phyloP scores from a whole-genome alignment of 2,329 filamentous ascomycete genomes.

The Fusarium robinianum region DNA sequence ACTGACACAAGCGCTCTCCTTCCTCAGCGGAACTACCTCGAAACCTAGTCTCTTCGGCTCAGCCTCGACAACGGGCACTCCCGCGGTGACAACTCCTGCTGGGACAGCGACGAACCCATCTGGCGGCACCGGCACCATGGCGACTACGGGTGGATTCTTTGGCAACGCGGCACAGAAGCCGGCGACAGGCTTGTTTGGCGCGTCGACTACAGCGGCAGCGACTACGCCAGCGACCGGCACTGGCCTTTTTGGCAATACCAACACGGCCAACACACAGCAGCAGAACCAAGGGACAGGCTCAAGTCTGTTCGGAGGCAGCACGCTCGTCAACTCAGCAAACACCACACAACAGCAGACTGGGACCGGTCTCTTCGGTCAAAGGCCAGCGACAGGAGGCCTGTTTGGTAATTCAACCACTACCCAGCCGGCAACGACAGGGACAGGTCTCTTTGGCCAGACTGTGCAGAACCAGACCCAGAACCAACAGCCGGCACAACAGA shows the following conservation, averaged over 20 bases:
- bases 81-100: conserved; percentile 35
- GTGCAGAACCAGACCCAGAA: conserved; percentile 26
- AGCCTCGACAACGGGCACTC: conserved; percentile 31
- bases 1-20: conserved; percentile 10
- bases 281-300: conserved; percentile 32
- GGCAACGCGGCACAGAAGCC: conserved; percentile 34
- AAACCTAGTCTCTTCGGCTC: conserved; percentile 47
- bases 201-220: conserved; percentile 30
- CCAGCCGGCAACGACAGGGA: conserved; percentile 19
- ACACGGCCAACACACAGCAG: conserved; percentile 37
- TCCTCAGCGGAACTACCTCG: conserved; percentile 34
- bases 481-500: conserved; percentile 26
- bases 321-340: conserved; percentile 23
- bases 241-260: conserved; percentile 41
- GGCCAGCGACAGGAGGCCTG: conserved; percentile 24
- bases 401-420: conserved; percentile 26
- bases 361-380: conserved; percentile 20
- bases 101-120: conserved; percentile 35
- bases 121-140: conserved; percentile 38
- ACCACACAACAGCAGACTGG: conserved; percentile 25
- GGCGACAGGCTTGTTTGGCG: conserved; percentile 40
- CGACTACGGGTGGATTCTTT: conserved; percentile 42
- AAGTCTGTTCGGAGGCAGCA: conserved; percentile 42
- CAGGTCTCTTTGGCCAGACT: conserved; percentile 36
- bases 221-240: conserved; percentile 26